A percentile compares a stretch with the other conserved stretches of the same genome.
Evolutionary conservation across 1,284 basidiomycete species (phyloP).

Genomic region (Sporisorium scitamineum): DNA sequence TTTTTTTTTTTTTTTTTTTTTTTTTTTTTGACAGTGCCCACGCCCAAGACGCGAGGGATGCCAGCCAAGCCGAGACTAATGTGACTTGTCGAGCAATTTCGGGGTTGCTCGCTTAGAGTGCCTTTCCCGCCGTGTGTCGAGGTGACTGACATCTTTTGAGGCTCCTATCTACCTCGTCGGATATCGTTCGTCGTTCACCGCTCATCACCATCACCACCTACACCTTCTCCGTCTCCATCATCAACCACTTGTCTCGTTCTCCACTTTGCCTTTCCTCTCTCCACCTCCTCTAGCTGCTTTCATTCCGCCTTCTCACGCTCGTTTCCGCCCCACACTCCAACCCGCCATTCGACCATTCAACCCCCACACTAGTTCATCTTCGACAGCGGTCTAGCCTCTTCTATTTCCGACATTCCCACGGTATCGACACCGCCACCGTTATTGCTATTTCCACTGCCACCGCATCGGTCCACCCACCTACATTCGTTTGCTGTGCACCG

Average conservation of each 20-base stretch:
- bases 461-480: neutral
- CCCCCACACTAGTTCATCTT: constrained; percentile 7
- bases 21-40: too few relatives aligned
- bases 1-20: too few relatives aligned
- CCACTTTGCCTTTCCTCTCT: neutral
- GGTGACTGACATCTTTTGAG: neutral
- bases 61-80: constrained; percentile 9
- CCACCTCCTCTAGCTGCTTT: neutral
- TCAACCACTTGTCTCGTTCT: neutral
- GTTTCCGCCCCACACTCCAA: neutral
- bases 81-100: constrained; percentile 6
- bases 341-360: neutral
- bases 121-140: constrained; percentile 4
- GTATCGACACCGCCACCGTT: constrained; percentile 20
- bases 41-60: constrained; percentile 9
- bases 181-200: neutral
- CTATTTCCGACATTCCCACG: neutral
- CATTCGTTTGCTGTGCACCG: neutral
- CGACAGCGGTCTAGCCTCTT: neutral
- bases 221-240: neutral
- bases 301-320: neutral
- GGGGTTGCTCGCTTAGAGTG: constrained; percentile 16
- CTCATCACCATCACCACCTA: neutral
- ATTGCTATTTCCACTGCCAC: neutral
- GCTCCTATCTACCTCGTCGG: constrained; percentile 1